Conservation (phyloP, 2,329 filamentous ascomycete genomes). For the Penicillium aurantiogriseum region DNA sequence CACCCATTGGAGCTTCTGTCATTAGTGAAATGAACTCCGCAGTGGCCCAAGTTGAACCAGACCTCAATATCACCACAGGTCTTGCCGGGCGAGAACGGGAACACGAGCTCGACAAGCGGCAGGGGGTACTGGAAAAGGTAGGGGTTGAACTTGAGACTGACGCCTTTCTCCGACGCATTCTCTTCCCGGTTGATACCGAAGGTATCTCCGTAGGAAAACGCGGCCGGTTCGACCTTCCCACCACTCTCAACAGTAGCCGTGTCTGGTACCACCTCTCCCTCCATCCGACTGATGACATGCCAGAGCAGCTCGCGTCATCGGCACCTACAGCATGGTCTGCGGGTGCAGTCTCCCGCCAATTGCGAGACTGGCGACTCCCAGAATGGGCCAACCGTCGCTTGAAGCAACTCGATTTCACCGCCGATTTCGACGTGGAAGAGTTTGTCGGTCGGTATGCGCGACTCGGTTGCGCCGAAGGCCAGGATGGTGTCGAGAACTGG, state of each 20-base stretch:
- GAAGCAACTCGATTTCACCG: constrained; percentile 89
- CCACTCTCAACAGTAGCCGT: constrained; percentile 75
- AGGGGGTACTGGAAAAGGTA: constrained; percentile 81
- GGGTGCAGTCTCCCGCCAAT: constrained; percentile 84
- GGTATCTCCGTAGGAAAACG: constrained; percentile 77
- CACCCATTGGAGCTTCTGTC: constrained; percentile 73
- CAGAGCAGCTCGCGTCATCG: constrained; percentile 65
- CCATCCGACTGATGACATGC: constrained; percentile 85
- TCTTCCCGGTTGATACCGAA: constrained; percentile 74
- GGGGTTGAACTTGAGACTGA: constrained; percentile 77
- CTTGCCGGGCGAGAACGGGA: constrained; percentile 70
- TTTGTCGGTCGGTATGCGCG: constrained; percentile 79
- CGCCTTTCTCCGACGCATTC: constrained; percentile 74
- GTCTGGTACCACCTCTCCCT: constrained; percentile 93
- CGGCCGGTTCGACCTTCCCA: constrained; percentile 74
- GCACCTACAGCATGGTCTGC: constrained; percentile 87
- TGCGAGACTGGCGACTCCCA: constrained; percentile 87
- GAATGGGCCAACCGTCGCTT: constrained; percentile 96
- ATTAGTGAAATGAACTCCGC: constrained; percentile 83
- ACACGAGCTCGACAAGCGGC: constrained; percentile 74
- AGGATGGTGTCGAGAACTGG: constrained; percentile 92
- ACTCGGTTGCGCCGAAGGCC: constrained; percentile 84
- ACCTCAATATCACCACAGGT: constrained; percentile 72
- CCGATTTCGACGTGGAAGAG: constrained; percentile 92
- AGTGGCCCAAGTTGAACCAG: constrained; percentile 70